Base-by-base conservation (phyloP, 1,284 basidiomycete species). In the Hortiboletus rubellus region DNA sequence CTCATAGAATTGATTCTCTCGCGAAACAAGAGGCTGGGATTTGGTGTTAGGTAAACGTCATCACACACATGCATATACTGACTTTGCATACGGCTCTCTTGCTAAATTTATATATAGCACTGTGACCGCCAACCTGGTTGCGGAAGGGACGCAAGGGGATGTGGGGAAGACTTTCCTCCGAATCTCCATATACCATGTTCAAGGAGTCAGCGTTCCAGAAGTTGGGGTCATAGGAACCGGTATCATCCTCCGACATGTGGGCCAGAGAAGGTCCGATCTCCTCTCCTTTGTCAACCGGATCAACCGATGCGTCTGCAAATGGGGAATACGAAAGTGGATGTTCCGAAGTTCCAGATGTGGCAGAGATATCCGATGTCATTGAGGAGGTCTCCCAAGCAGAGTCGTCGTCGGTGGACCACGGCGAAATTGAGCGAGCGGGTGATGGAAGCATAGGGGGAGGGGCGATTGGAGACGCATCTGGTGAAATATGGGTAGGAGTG, bases 1-100 rank as follows among this genome's bases (percentile, higher is more conserved):
- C 73, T 99, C 96, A 72, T 99, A 99, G 71, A 99, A 98, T 50
- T 98, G 80, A 71, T 99, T 99, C 76, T 99, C 96, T 50, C 95
- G 85, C 22, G 93, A 95, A 15, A 98, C 94, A 10, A 99, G 84
- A 18, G 96, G 96, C 94, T 96, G 71, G 40, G 46, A 44, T 60
- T 54, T 50, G 46, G 57, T 46, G 52, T 62, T 58, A 71, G 52
- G 46, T 56, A 57, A 60, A 60, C 47, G 54, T 40, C 58, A 61
- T 63, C 71, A 56, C 22, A 44, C 17, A 22, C 37, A 18, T 9
- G 30, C 12, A 30, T 45, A 12, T 3, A 47, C 85, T 67, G 64
- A 96, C 94, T 85, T 99, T 99, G 82, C 96, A 99, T 18, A 99
- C 95, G 11, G 97, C 96, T 54, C 95, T 85, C 65, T 94, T 94